Conservation (phyloP, 139 green algal species). For the Bryopsis sp. region DNA sequence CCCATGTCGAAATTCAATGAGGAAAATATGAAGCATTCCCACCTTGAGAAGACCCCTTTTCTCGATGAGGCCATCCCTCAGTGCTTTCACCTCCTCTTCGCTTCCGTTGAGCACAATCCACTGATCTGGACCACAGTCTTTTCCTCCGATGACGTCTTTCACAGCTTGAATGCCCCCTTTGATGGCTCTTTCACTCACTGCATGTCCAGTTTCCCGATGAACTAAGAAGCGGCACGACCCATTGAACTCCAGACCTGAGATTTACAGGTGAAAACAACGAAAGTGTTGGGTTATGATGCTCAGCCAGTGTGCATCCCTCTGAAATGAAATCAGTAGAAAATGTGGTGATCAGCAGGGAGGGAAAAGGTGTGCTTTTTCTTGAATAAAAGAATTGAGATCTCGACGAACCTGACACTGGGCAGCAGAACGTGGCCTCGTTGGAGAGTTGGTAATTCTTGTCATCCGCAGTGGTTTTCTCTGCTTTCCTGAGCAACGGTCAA, state of each 20-base stretch:
- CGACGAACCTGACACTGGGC: too few species aligned
- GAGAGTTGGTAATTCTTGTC: too few species aligned
- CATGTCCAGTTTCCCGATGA: slow-evolving; percentile 38
- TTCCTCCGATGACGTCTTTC: slow-evolving; percentile 35
- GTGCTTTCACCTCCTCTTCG: slow-evolving; percentile 34
- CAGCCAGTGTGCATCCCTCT: too few species aligned
- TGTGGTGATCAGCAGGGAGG: too few species aligned
- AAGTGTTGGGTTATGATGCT: too few species aligned
- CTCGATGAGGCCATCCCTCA: slow-evolving; percentile 23
- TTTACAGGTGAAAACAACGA: too few species aligned
- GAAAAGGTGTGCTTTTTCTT: too few species aligned
- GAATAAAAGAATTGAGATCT: too few species aligned
- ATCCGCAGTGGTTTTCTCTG: too few species aligned
- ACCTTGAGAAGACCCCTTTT: background rate
- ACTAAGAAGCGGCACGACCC: slow-evolving; percentile 1
- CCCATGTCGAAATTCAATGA: background rate
- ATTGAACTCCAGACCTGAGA: slow-evolving; percentile 15
- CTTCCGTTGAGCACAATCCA: slow-evolving; percentile 49
- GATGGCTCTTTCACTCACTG: slow-evolving; percentile 71
- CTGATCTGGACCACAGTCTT: slow-evolving; percentile 29
- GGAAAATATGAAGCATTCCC: background rate
- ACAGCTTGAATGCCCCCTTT: slow-evolving; percentile 55
- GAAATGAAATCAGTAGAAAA: too few species aligned
- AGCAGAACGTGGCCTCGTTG: too few species aligned
- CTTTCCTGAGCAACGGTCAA: too few species aligned